phyloP scores from a whole-genome alignment of 2,329 filamentous ascomycete species.

The Hypoxylon sp. region DNA sequence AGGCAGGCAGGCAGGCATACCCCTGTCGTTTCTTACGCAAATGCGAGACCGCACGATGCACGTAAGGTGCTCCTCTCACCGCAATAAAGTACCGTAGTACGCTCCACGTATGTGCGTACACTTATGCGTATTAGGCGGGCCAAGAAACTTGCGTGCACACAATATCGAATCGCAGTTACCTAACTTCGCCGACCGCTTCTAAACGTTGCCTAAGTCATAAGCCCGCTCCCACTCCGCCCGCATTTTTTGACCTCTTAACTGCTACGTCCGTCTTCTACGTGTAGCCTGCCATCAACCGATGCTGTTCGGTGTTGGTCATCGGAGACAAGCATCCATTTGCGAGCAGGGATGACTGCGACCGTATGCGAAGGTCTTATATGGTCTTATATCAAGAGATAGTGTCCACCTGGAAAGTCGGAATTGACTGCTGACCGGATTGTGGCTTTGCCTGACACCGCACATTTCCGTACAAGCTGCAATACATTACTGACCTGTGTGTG shows the following conservation, averaged over 20 bases:
- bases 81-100: slow-evolving; percentile 40
- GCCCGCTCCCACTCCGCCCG: slow-evolving; percentile 40
- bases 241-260: slow-evolving; percentile 27
- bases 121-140: slow-evolving; percentile 25
- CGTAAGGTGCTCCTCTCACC: slow-evolving; percentile 43
- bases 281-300: background rate
- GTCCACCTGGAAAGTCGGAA: slow-evolving; percentile 47
- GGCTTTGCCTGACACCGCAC: slow-evolving; percentile 45
- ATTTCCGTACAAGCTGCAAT: slow-evolving; percentile 14
- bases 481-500: background rate
- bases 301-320: slow-evolving; percentile 45
- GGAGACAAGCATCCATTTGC: slow-evolving; percentile 43
- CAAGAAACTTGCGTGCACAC: slow-evolving; percentile 33
- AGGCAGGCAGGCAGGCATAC: slow-evolving; percentile 28
- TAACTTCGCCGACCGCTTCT: slow-evolving; percentile 42
- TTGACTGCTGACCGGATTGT: slow-evolving; percentile 48
- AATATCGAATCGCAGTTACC: slow-evolving; percentile 39
- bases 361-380: slow-evolving; percentile 18
- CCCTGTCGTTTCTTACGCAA: slow-evolving; percentile 39
- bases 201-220: slow-evolving; percentile 50
- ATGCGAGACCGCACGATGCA: slow-evolving; percentile 44
- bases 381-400: slow-evolving; percentile 19
- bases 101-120: slow-evolving; percentile 30
- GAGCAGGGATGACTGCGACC: slow-evolving; percentile 36
- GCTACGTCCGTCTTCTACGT: slow-evolving; percentile 40